phyloP scores from a whole-genome alignment of 768 basidiomycete genomes.

The Glaciozyma martinii region DNA sequence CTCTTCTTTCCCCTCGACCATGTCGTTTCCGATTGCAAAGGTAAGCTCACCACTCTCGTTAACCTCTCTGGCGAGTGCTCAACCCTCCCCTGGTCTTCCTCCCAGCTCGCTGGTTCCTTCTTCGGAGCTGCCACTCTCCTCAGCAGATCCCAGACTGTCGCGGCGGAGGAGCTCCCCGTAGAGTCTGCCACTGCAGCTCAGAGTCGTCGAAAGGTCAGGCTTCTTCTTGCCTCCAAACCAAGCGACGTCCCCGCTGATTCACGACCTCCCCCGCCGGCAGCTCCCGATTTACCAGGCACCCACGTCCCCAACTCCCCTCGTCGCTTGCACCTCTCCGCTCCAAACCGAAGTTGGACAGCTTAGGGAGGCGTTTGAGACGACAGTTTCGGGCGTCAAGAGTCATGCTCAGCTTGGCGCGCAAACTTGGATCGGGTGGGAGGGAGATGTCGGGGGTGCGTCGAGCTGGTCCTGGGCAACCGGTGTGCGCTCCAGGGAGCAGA shows the following conservation, averaged over 20 bases:
- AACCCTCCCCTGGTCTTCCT: too few relatives aligned
- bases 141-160: too few relatives aligned
- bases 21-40: not conserved
- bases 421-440: constrained; percentile 77
- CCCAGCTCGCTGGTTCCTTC: too few relatives aligned
- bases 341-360: constrained; percentile 66
- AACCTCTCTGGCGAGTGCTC: too few relatives aligned
- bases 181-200: too few relatives aligned
- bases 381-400: constrained; percentile 47
- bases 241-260: not conserved
- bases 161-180: too few relatives aligned
- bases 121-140: too few relatives aligned
- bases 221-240: not conserved
- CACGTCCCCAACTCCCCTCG: constrained; percentile 56
- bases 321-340: constrained; percentile 59
- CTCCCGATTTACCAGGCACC: constrained; percentile 70
- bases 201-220: too few relatives aligned
- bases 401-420: constrained; percentile 64
- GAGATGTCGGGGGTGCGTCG: constrained; percentile 65
- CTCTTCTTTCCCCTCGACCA: not conserved
- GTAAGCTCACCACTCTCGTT: too few relatives aligned
- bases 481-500: too few relatives aligned
- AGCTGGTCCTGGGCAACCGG: too few relatives aligned
- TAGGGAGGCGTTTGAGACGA: constrained; percentile 56
- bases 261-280: constrained; percentile 42